Evolutionary conservation across 2,329 filamentous ascomycete genomes (phyloP), one percentile per base, ranked within the genome.

Genomic region (Zelopaecilomyces penicillatus): DNA sequence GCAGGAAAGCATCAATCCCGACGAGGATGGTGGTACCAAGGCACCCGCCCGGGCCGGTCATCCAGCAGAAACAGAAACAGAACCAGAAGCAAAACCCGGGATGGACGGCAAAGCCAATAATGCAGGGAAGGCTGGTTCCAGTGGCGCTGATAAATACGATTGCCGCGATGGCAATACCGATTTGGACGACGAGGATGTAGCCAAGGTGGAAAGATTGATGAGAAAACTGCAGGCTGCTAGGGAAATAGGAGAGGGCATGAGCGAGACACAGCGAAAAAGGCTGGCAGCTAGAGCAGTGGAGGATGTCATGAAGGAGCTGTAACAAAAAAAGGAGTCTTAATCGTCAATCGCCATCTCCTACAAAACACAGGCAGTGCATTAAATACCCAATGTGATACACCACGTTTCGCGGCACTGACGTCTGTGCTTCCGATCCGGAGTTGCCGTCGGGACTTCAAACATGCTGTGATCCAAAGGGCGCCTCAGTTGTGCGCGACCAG

Each of bases 121-220:
- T 31, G 47, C 36, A 12, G 51, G 52, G 4, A 54, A 52, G 4
- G 39, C 27, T 19, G 9, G 12, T 11, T 29, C 7, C 3, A 28
- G 30, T 11, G n/a, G 39, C 4, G 26, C 29, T 3, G 49, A 54
- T 19, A 45, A 48, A 33, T 49, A 43, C 2, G 52, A 50, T 2
- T 52, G 45, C 9, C 55, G 61, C 12, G 65, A 65, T 5, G 65
- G 66, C 12, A 63, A 69, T 4, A 19, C 19, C 19, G 2, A 19
- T 19, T 43, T 70, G 3, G 64, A 62, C 11, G 69, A 73, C 0
- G 67, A 74, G 4, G 74, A 79, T 31, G 69, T 84, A 11, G 70
- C 73, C 54, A 76, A 78, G 58, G 58, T 85, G 30, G 78, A 83
- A 54, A 64, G 65, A 42, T 76, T 84, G 73, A 82, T 85, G 76